A percentile compares a stretch with the other conserved stretches of the same genome.
These are phyloP conservation scores for Zizania latifolia DNA, from an alignment of 176 grass and related monocot species.

Conservation along the genomic window DNA sequence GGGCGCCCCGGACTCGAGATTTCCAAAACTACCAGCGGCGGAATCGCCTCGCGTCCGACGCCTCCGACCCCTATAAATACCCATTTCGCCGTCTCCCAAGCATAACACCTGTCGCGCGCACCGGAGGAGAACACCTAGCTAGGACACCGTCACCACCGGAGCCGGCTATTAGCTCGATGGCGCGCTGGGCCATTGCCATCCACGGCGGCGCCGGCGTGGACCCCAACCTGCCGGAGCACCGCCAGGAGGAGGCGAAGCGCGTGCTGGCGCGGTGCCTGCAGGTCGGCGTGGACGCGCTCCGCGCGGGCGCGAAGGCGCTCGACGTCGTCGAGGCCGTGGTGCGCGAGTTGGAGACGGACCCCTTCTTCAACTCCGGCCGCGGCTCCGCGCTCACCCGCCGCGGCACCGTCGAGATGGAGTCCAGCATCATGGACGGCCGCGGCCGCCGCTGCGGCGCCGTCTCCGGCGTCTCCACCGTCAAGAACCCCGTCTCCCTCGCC, in stretches of 20 bases:
- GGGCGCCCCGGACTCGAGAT: conserved; percentile 28
- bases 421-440: conserved; percentile 93
- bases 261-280: conserved; percentile 73
- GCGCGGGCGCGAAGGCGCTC: conserved; percentile 1
- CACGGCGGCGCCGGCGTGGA: conserved; percentile 92
- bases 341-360: conserved; percentile 78
- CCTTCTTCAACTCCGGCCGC: conserved; percentile 77
- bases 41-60: conserved; percentile 1
- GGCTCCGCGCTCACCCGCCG: conserved; percentile 74
- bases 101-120: too few species aligned
- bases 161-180: conserved; percentile 26
- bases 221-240: conserved; percentile 61
- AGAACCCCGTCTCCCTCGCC: conserved; percentile 78
- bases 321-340: conserved; percentile 85
- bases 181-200: conserved; percentile 80
- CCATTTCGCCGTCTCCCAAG: neutral
- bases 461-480: conserved; percentile 74
- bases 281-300: conserved; percentile 48
- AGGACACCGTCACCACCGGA: neutral
- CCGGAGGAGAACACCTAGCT: too few species aligned
- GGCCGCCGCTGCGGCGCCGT: conserved; percentile 84
- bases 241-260: conserved; percentile 68
- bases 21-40: neutral
- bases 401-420: conserved; percentile 96
- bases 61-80: conserved; percentile 42